Evolutionary conservation across 176 grass and related monocot genomes (phyloP), one percentile per base, ranked within the genome.

Genomic region (Paspalum notatum): DNA sequence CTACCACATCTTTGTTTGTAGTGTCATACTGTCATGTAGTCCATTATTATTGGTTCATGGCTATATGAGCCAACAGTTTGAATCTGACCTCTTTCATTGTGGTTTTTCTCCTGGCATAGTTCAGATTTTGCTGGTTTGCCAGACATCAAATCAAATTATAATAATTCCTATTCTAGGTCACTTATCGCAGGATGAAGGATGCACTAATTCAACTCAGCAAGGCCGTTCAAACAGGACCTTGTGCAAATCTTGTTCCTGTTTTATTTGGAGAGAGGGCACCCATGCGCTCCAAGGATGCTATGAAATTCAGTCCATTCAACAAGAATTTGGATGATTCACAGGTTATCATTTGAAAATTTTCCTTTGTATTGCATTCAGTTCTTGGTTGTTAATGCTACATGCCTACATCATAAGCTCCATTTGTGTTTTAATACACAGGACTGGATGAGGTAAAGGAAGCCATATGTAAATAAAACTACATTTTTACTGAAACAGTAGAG

Each of bases 281-380:
- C 71, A 87, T 84, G 69, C 26, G 46, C 62, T 87, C 88, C 11
- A 95, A 98, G 70, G 85, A 91, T 58, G 63, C 64, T 17, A 49
- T 75, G 55, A 91, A 94, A 83, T 95, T 98, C 79, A 85, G 68
- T 93, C 88, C 90, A 18, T 98, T 91, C 85, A 98, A 98, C 48
- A 98, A 92, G 81, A 93, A 98, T 91, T 85, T 98, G 80, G 95
- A 98, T 71, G 81, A 94, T 85, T 98, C 92, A 21, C 92, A 94
- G 90, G 95, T 97, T 87, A 75, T 80, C 5, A 18, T 68, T 78
- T 87, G 16, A 13, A 25, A 42, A 38, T 15, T 60, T 43, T 57
- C 32, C 64, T 80, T 20, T 58, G 26, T 4, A 39, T n/a, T 80
- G 16, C 16, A 50, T 76, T 39, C 68, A 40, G 56, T 64, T 86